Evolutionary conservation across 2,329 filamentous ascomycete species (phyloP).

Genomic region (Hypoxylon sp.): DNA sequence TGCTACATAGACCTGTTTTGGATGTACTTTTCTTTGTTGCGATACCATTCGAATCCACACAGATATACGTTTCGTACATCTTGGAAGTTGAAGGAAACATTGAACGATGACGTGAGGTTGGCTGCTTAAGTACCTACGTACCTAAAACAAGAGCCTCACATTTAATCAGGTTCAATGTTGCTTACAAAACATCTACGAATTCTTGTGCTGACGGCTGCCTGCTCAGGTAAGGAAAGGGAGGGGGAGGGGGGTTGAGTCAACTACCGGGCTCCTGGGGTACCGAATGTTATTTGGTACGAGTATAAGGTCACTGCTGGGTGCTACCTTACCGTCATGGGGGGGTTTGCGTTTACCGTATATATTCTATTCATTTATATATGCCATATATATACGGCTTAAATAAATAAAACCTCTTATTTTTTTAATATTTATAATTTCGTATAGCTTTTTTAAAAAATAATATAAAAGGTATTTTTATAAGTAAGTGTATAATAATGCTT

Average conservation of each 20-base stretch:
- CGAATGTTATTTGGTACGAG: slow-evolving; percentile 13
- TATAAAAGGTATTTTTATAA: too few relatives aligned
- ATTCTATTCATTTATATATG: too few relatives aligned
- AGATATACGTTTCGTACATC: background rate
- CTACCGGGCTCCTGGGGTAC: slow-evolving; percentile 17
- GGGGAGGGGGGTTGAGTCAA: background rate
- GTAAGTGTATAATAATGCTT: too few relatives aligned
- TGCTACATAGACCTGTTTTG: background rate
- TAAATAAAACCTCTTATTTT: too few relatives aligned
- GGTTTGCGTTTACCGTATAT: too few relatives aligned
- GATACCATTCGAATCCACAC: background rate
- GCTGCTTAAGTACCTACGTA: background rate
- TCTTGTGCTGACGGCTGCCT: background rate
- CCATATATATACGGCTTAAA: too few relatives aligned
- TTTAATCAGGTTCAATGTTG: background rate
- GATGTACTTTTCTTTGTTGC: background rate
- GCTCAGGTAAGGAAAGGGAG: background rate
- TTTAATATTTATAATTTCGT: too few relatives aligned
- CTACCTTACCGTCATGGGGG: too few relatives aligned
- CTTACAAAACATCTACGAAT: background rate
- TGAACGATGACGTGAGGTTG: background rate
- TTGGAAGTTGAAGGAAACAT: background rate
- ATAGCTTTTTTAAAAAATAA: too few relatives aligned
- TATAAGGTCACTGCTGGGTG: slow-evolving; percentile 27
- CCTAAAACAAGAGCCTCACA: background rate